phyloP scores from a whole-genome alignment of 1,139 yeast species.

The Kurtzmaniella quercitrusa region DNA sequence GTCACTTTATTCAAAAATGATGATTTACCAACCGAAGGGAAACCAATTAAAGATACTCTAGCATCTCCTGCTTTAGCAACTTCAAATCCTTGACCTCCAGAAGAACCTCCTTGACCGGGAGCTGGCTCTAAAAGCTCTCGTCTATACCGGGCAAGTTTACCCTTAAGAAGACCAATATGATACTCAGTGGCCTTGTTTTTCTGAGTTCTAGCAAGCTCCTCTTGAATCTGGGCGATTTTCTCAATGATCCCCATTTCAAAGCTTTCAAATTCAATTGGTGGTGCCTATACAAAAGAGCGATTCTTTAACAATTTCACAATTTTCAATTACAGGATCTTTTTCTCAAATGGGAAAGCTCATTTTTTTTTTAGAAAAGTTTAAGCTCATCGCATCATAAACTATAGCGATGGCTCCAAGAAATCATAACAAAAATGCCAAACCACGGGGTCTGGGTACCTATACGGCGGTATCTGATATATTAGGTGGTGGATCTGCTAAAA shows the following conservation, averaged over 20 bases:
- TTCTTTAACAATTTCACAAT: too few relatives aligned
- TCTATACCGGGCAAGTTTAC: conserved; percentile 91
- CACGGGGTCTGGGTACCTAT: conserved; percentile 13
- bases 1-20: conserved; percentile 84
- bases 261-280: too few relatives aligned
- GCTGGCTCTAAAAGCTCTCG: conserved; percentile 90
- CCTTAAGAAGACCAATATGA: conserved; percentile 89
- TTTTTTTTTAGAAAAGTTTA: not conserved
- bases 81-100: conserved; percentile 88
- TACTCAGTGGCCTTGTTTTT: conserved; percentile 98
- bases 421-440: not conserved
- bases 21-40: conserved; percentile 97
- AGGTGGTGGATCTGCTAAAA: conserved; percentile 45
- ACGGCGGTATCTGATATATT: conserved; percentile 28
- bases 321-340: too few relatives aligned
- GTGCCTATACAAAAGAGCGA: too few relatives aligned
- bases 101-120: conserved; percentile 63
- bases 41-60: conserved; percentile 89
- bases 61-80: conserved; percentile 97
- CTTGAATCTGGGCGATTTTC: conserved; percentile 86
- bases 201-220: conserved; percentile 91
- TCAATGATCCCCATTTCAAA: conserved; percentile 41
- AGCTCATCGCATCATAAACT: conserved; percentile 2
- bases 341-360: too few relatives aligned
- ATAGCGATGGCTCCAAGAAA: not conserved